Conservation (phyloP, 805 yeast species). For the Nakazawaea pomicola region DNA sequence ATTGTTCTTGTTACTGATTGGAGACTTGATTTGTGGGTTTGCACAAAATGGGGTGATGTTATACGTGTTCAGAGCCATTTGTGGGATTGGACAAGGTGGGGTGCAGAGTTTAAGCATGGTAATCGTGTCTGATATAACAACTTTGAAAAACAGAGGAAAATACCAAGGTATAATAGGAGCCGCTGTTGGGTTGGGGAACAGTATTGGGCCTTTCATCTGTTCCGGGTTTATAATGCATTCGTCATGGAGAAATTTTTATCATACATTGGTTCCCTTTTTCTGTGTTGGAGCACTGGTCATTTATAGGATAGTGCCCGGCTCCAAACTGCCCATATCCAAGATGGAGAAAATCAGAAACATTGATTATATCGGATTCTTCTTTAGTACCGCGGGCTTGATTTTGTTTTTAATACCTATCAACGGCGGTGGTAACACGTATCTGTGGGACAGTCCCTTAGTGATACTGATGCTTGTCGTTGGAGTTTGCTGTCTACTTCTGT, state of each 20-base stretch:
- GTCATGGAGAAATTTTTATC: conserved; percentile 51
- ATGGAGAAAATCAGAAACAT: conserved; percentile 36
- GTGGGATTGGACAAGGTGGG: conserved; percentile 55
- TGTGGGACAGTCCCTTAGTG: conserved; percentile 41
- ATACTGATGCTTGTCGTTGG: conserved; percentile 39
- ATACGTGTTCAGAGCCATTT: conserved; percentile 45
- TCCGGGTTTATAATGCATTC: conserved; percentile 41
- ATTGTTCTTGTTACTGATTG: conserved; percentile 31
- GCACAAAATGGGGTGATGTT: conserved; percentile 42
- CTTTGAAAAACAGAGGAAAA: conserved; percentile 47
- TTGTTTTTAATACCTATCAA: conserved; percentile 48
- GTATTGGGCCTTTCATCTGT: conserved; percentile 52
- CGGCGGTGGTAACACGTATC: conserved; percentile 53
- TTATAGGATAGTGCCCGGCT: conserved; percentile 28
- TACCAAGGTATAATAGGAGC: conserved; percentile 51
- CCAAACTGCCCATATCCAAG: conserved; percentile 28
- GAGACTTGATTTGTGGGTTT: conserved; percentile 48
- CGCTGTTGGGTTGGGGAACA: conserved; percentile 45
- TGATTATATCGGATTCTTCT: conserved; percentile 46
- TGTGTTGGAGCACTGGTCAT: conserved; percentile 23
- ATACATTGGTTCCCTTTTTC: conserved; percentile 37
- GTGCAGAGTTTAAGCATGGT: conserved; percentile 45
- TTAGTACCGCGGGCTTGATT: conserved; percentile 40
- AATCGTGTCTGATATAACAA: conserved; percentile 47
- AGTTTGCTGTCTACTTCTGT: conserved; percentile 32